Evolutionary conservation across 331 rosid genomes (phyloP).

Genomic region (Ulmus americana): DNA sequence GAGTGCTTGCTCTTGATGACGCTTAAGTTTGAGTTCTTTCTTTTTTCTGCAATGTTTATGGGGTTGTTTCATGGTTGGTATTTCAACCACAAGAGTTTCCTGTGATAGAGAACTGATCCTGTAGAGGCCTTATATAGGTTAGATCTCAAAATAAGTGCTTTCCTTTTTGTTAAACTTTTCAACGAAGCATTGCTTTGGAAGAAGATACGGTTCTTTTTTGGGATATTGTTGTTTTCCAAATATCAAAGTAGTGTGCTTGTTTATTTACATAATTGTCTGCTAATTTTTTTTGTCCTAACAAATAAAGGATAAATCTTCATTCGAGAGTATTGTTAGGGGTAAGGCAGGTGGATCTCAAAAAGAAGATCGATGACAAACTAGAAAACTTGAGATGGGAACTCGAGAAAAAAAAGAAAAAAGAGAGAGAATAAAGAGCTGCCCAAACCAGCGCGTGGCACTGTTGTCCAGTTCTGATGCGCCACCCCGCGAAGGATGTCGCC

Average conservation of each 20-base stretch:
- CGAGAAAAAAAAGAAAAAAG: too few relatives aligned
- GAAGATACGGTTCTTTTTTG: neutral
- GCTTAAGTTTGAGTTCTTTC: conserved; percentile 35
- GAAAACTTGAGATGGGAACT: too few relatives aligned
- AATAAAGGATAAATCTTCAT: neutral
- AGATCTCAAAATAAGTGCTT: conserved; percentile 11
- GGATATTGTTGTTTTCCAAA: neutral
- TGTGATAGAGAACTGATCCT: conserved; percentile 25
- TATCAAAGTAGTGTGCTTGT: neutral
- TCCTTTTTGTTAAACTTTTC: neutral
- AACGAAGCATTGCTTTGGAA: conserved; percentile 1
- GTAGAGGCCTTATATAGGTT: conserved; percentile 28
- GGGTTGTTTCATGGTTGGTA: conserved; percentile 29
- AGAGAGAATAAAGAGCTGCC: too few relatives aligned
- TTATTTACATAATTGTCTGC: neutral
- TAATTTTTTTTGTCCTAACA: neutral
- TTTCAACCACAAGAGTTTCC: conserved; percentile 30
- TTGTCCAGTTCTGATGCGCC: too few relatives aligned
- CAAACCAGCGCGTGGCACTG: too few relatives aligned
- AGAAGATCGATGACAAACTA: too few relatives aligned
- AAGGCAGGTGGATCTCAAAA: too few relatives aligned
- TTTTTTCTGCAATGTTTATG: conserved; percentile 22
- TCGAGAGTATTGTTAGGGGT: too few relatives aligned
- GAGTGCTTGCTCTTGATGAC: conserved; percentile 81
- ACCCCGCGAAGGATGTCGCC: too few relatives aligned